phyloP scores from a whole-genome alignment of 2,329 filamentous ascomycete species.

The Harringtonia aguacate region DNA sequence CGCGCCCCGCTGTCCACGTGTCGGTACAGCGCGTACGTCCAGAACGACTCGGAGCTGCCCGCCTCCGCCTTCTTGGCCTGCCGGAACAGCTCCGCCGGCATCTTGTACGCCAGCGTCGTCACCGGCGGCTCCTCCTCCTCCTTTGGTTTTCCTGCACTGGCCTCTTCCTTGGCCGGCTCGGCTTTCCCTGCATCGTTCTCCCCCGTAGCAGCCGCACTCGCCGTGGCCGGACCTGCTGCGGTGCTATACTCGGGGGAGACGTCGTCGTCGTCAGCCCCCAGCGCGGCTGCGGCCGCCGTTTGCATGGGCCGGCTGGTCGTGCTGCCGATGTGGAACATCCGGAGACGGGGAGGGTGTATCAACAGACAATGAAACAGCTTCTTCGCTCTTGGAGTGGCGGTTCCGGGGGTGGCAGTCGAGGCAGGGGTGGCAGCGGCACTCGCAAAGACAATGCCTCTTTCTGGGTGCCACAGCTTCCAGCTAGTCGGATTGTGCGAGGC shows the following conservation, averaged over 20 bases:
- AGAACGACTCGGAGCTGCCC: slow-evolving; percentile 44
- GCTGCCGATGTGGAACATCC: no score
- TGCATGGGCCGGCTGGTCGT: background rate
- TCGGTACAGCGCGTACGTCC: slow-evolving; percentile 60
- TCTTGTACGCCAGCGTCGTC: slow-evolving; percentile 32
- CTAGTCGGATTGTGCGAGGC: background rate
- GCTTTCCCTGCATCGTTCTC: background rate
- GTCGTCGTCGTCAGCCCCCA: no score
- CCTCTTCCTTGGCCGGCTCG: background rate
- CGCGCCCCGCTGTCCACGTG: slow-evolving; percentile 35
- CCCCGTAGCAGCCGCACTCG: no score
- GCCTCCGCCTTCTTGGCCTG: slow-evolving; percentile 34
- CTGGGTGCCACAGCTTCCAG: slow-evolving; percentile 24
- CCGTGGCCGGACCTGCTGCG: no score
- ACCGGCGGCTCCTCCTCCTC: slow-evolving; percentile 20
- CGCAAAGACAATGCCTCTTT: slow-evolving; percentile 26
- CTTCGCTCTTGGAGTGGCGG: background rate
- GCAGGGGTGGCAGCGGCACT: no score
- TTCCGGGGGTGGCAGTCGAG: no score
- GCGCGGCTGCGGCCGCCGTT: background rate
- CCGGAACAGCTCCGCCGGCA: slow-evolving; percentile 32
- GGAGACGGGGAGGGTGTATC: no score
- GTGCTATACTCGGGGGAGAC: no score
- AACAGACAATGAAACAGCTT: no score
- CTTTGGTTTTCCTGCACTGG: background rate